Evolutionary conservation across 2,329 filamentous ascomycete genomes (phyloP).

Genomic region (Penicillium sp.): DNA sequence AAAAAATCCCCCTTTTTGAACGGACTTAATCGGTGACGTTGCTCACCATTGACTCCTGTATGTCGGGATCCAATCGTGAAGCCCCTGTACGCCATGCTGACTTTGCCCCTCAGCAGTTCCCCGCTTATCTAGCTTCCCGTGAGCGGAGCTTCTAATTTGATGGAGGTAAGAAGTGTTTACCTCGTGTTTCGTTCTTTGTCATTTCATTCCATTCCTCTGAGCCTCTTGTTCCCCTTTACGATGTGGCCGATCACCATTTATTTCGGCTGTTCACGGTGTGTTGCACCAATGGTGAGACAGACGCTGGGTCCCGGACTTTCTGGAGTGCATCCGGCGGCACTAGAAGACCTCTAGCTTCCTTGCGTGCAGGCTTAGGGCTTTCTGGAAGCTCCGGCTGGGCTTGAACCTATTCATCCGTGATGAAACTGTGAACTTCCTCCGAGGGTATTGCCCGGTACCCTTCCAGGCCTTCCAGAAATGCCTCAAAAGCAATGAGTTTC

Average conservation of each 20-base stretch:
- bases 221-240: not conserved
- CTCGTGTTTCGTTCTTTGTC: not conserved
- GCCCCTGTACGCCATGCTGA: not conserved
- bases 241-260: not conserved
- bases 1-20: not conserved
- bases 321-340: slow-evolving; percentile 2
- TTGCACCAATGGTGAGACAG: slow-evolving; percentile 20
- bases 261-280: not conserved
- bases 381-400: not conserved
- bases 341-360: not conserved
- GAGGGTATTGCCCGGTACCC: not conserved
- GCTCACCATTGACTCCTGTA: slow-evolving; percentile 2
- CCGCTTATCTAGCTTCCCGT: not conserved
- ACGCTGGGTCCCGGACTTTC: slow-evolving; percentile 11
- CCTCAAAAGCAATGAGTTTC: not conserved
- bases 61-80: not conserved
- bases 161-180: slow-evolving; percentile 4
- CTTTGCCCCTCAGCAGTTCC: slow-evolving; percentile 1
- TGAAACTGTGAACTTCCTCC: slow-evolving; percentile 1
- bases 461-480: not conserved
- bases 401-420: not conserved
- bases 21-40: not conserved
- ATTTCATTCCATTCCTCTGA: not conserved
- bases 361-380: slow-evolving; percentile 1
- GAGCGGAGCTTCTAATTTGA: not conserved